Percentiles rank a stretch among this genome's conserved stretches.
Conservation (phyloP, 306 rosid genomes). For the Inga laurina region DNA sequence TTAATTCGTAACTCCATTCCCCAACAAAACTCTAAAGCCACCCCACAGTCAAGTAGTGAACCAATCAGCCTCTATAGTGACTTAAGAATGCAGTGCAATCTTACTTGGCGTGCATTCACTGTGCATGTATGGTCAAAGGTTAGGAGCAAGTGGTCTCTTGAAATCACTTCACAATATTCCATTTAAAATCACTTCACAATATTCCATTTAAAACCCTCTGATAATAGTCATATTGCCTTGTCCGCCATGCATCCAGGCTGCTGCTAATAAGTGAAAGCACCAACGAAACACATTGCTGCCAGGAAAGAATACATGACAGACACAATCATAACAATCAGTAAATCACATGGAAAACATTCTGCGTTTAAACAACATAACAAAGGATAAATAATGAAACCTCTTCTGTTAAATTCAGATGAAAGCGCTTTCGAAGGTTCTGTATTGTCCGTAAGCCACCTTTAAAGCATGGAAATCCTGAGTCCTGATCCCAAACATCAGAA, state of each 20-base stretch:
- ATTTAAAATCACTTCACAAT: conserved; percentile 79
- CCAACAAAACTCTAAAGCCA: conserved; percentile 39
- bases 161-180: conserved; percentile 80
- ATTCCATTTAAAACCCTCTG: conserved; percentile 98
- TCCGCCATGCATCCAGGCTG: conserved; percentile 99
- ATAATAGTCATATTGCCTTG: conserved; percentile 97
- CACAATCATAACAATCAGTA: conserved; percentile 29
- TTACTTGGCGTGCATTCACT: conserved; percentile 22
- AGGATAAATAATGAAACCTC: conserved; percentile 63
- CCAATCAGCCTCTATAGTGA: conserved; percentile 37
- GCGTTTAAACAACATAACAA: background rate
- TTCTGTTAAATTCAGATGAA: conserved; percentile 91
- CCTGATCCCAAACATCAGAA: conserved; percentile 57
- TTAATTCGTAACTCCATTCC: conserved; percentile 31
- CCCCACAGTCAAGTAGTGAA: conserved; percentile 22
- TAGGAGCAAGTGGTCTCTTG: conserved; percentile 37
- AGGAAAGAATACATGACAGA: conserved; percentile 27
- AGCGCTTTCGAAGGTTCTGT: conserved; percentile 94
- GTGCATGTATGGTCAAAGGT: conserved; percentile 44
- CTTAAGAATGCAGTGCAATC: conserved; percentile 28
- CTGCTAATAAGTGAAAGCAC: conserved; percentile 97
- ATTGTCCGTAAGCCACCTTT: conserved; percentile 96
- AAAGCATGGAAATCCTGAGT: conserved; percentile 97
- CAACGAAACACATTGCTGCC: conserved; percentile 98
- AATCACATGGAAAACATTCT: conserved; percentile 23